Percentiles rank a stretch among this genome's conserved stretches.
Evolutionary conservation across 83 land plant species (phyloP).

Genomic region (Thuja plicata): DNA sequence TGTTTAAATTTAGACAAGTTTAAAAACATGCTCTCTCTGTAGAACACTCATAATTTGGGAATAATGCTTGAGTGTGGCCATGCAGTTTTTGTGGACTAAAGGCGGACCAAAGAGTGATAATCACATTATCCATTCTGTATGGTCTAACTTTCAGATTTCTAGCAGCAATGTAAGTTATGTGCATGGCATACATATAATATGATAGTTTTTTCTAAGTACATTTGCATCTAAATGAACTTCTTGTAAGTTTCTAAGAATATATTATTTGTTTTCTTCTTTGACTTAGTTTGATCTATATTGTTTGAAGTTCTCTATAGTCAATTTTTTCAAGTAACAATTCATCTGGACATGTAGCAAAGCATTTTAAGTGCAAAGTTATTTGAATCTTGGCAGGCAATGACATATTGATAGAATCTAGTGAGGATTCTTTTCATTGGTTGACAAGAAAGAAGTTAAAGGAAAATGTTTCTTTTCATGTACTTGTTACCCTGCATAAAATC

Average conservation of each 20-base stretch:
- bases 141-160: constrained; percentile 98
- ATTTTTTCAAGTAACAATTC: not conserved
- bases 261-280: not conserved
- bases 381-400: not conserved
- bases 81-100: constrained; percentile 79
- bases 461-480: not conserved
- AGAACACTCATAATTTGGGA: not conserved
- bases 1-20: not conserved
- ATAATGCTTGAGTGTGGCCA: not conserved
- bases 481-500: not conserved
- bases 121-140: constrained; percentile 83
- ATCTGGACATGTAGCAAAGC: not conserved
- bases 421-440: not conserved
- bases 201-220: not conserved
- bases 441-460: not conserved
- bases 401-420: not conserved
- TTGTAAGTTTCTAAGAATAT: not conserved
- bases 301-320: not conserved
- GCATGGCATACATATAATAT: not conserved
- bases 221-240: constrained; percentile 8
- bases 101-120: constrained; percentile 63
- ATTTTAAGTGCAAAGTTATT: not conserved
- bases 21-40: not conserved
- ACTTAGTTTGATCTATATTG: not conserved
- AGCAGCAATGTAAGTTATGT: constrained; percentile 65